Evolutionary conservation across 2,329 filamentous ascomycete genomes (phyloP).

Genomic region (Fusarium sororula): DNA sequence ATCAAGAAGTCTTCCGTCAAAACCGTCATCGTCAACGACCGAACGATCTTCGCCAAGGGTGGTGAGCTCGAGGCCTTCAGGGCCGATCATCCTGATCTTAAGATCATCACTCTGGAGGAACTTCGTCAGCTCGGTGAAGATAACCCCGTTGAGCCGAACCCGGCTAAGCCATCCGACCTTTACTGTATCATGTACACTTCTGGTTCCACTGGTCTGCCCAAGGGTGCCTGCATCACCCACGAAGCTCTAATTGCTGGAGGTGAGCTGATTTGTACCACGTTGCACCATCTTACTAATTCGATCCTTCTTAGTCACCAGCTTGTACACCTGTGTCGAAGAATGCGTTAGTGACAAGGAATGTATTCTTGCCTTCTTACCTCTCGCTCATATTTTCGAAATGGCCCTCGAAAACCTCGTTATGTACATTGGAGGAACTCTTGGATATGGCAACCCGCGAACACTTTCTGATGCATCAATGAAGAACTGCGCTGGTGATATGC

Average conservation of each 20-base stretch:
- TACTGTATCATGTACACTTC: constrained; percentile 91
- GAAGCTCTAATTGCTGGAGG: constrained; percentile 78
- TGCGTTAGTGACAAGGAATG: constrained; percentile 81
- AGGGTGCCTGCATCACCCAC: constrained; percentile 87
- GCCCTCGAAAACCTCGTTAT: constrained; percentile 92
- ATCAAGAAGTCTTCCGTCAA: constrained; percentile 67
- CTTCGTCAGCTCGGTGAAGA: constrained; percentile 68
- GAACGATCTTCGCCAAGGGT: constrained; percentile 60
- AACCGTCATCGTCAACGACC: constrained; percentile 70
- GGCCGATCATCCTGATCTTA: constrained; percentile 63
- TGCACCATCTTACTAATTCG: constrained; percentile 24
- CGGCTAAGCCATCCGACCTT: constrained; percentile 77
- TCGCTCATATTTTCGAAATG: constrained; percentile 96
- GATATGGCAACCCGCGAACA: constrained; percentile 91
- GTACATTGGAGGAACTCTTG: constrained; percentile 90
- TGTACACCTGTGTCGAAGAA: constrained; percentile 79
- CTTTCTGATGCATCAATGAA: constrained; percentile 85
- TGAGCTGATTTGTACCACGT: constrained; percentile 50
- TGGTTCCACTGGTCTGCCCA: constrained; percentile 87
- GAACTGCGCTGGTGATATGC: constrained; percentile 93
- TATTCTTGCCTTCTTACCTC: constrained; percentile 89
- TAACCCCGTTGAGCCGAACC: constrained; percentile 75
- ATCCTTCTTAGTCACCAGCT: constrained; percentile 71
- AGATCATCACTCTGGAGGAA: constrained; percentile 63
- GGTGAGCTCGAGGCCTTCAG: constrained; percentile 66